Base-by-base conservation (phyloP, 148 eudicot species). In the Fagopyrum esculentum region DNA sequence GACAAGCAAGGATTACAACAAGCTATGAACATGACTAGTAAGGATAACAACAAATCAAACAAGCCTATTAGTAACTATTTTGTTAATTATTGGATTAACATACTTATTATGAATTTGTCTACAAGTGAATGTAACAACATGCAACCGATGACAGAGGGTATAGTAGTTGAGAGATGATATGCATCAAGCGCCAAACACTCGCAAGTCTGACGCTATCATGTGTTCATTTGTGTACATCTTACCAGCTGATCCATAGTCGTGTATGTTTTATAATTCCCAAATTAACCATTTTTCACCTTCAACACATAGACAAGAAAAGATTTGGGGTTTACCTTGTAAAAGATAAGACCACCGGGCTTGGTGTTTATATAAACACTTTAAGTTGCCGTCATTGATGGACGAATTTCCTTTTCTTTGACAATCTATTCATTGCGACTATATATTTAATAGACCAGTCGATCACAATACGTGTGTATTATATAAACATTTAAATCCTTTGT, bases 111-210 rank as follows among this genome's bases (percentile, higher is more conserved):
- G n/a, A n/a, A n/a, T n/a, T n/a, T n/a, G n/a, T n/a, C n/a, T n/a
- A n/a, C n/a, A n/a, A n/a, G n/a, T n/a, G n/a, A n/a, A n/a, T n/a
- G n/a, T n/a, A n/a, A n/a, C n/a, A n/a, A n/a, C n/a, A 30, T 56
- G 74, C 97, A 95, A 1, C 92, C 96, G 0, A 68, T 11, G 52
- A 95, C 81, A 8, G 97, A 97, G 0, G 99, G n/a, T n/a, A 95
- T 15, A 95, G 82, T 81, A 92, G 99, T 89, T 95, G 99, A 51
- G 99, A 95, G 71, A 95, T 95, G 0, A 94, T 97, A 74, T 95
- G 96, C 99, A 95, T 95, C 9, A 97, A 95, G 71, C 92, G 99
- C 99, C 99, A 95, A 19, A 95, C 73, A 82, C 97, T 92, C 16
- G 97, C 99, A 78, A 95, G 74, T 73, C 99, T 86, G 88, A 95